Evolutionary conservation across 768 basidiomycete species (phyloP).

Genomic region (Chalciporus chontae): DNA sequence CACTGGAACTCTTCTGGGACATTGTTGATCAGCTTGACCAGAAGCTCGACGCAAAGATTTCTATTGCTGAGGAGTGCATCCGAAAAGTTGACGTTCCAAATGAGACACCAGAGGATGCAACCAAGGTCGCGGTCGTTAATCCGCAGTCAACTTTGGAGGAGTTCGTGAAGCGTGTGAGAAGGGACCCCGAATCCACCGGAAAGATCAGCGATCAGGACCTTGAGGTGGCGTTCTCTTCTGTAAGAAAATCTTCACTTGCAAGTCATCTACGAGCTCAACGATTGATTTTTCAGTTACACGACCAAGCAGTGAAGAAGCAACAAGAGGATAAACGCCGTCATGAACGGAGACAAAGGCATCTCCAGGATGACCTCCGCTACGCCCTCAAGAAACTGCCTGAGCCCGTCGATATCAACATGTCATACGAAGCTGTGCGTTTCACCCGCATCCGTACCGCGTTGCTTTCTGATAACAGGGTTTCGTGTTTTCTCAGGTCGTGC

Average conservation of each 20-base stretch:
- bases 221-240: constrained; percentile 57
- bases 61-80: constrained; percentile 60
- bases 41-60: constrained; percentile 74
- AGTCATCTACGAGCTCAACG: constrained; percentile 7
- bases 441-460: not conserved
- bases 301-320: constrained; percentile 66
- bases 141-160: constrained; percentile 66
- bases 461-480: not conserved
- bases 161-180: constrained; percentile 55
- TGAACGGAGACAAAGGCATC: constrained; percentile 80
- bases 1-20: constrained; percentile 97
- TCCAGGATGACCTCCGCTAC: constrained; percentile 95
- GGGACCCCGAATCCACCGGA: constrained; percentile 49
- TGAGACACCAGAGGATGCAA: constrained; percentile 28
- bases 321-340: constrained; percentile 84
- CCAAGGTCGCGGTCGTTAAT: constrained; percentile 37
- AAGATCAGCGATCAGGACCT: constrained; percentile 52
- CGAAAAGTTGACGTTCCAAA: constrained; percentile 37
- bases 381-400: constrained; percentile 88
- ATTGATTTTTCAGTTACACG: constrained; percentile 53
- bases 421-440: constrained; percentile 75
- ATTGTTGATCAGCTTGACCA: constrained; percentile 84
- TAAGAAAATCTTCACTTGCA: constrained; percentile 34
- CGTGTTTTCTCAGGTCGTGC: constrained; percentile 48
- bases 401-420: constrained; percentile 66